Evolutionary conservation across 768 basidiomycete species (phyloP).

Genomic region (Termitomyces sp.): DNA sequence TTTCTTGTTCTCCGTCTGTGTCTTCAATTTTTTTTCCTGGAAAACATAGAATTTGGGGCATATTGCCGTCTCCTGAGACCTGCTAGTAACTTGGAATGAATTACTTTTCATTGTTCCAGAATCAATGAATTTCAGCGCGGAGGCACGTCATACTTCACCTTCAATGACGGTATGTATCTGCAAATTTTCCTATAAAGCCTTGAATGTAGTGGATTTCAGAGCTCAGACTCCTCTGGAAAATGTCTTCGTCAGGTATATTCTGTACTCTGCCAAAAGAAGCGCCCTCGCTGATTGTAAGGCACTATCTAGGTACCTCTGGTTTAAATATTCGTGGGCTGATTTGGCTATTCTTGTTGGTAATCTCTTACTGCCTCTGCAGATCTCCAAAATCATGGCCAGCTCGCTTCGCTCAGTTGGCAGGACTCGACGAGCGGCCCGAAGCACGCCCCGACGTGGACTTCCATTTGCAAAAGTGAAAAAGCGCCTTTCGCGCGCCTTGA

Average conservation of each 20-base stretch:
- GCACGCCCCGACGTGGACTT: slow-evolving; percentile 48
- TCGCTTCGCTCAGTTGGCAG: slow-evolving; percentile 48
- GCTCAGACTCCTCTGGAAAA: slow-evolving; percentile 6
- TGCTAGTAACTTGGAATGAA: slow-evolving; percentile 10
- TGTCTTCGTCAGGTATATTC: slow-evolving; percentile 18
- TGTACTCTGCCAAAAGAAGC: neutral
- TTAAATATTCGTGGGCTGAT: slow-evolving; percentile 31
- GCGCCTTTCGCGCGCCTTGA: slow-evolving; percentile 1
- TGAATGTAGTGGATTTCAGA: neutral
- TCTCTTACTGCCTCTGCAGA: slow-evolving; percentile 28
- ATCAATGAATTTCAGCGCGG: slow-evolving; percentile 15
- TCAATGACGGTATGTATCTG: neutral
- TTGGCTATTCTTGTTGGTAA: neutral
- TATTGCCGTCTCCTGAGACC: slow-evolving; percentile 1
- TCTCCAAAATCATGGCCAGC: slow-evolving; percentile 40
- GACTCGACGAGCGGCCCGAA: slow-evolving; percentile 38
- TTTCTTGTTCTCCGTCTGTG: neutral
- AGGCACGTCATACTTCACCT: slow-evolving; percentile 3
- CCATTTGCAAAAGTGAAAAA: slow-evolving; percentile 49
- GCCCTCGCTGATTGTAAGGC: neutral
- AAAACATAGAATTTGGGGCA: neutral
- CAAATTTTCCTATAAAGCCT: slow-evolving; percentile 11
- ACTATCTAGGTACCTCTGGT: slow-evolving; percentile 23
- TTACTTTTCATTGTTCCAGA: slow-evolving; percentile 13
- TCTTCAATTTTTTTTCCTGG: neutral